Percentiles rank a stretch among this genome's conserved stretches.
Evolutionary conservation across 2,329 filamentous ascomycete species (phyloP).

Genomic region (Cephalotrichum gorgonifer): DNA sequence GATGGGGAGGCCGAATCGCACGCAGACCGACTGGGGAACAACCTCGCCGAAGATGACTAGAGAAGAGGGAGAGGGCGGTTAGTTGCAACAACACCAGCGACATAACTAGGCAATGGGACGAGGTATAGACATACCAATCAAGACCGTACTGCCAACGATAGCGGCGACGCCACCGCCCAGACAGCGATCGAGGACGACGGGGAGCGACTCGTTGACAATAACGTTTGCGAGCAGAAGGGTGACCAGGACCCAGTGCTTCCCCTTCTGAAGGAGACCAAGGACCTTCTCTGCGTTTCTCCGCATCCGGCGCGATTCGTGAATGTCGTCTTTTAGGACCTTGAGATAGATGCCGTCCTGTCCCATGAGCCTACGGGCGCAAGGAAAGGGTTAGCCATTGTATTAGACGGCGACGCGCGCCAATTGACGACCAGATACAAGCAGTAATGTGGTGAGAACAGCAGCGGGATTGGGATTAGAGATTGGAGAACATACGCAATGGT

Average conservation of each 20-base stretch:
- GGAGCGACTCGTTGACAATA: constrained; percentile 93
- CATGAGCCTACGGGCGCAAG: constrained; percentile 34
- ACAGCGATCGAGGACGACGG: constrained; percentile 88
- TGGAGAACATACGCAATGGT: constrained; percentile 64
- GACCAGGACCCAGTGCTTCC: constrained; percentile 97
- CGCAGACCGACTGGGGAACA: constrained; percentile 90
- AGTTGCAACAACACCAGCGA: neutral
- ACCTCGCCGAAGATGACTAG: constrained; percentile 96
- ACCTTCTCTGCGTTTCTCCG: constrained; percentile 66
- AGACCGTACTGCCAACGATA: constrained; percentile 80
- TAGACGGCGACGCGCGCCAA: neutral
- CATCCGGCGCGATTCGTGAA: constrained; percentile 73
- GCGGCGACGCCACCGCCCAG: constrained; percentile 91
- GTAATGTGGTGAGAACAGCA: neutral
- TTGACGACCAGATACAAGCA: neutral
- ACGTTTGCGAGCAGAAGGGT: constrained; percentile 92
- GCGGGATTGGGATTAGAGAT: neutral
- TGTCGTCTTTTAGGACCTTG: constrained; percentile 82
- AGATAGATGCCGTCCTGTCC: constrained; percentile 90
- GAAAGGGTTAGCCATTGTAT: neutral
- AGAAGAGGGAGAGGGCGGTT: constrained; percentile 7
- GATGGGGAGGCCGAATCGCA: constrained; percentile 90
- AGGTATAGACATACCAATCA: constrained; percentile 61
- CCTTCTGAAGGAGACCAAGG: constrained; percentile 66
- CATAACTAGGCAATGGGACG: neutral